Conservation (phyloP, 2,329 filamentous ascomycete species). For the Fusarium nematophilum region DNA sequence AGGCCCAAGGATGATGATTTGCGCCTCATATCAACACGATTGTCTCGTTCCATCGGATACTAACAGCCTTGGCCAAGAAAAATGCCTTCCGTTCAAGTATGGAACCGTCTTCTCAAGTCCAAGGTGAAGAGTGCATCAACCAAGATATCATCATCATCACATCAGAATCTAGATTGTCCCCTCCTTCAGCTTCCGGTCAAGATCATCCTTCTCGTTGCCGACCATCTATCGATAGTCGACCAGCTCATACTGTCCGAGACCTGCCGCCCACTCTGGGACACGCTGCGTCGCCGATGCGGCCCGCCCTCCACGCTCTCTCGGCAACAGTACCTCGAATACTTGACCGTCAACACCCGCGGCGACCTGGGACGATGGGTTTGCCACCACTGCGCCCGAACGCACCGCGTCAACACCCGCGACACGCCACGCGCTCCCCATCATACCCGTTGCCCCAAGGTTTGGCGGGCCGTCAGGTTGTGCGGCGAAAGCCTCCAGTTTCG, state of each 20-base stretch:
- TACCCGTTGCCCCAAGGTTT: too few species aligned
- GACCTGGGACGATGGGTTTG: background rate
- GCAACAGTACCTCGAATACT: background rate
- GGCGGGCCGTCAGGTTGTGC: background rate
- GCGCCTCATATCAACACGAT: too few species aligned
- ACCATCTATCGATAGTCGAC: background rate
- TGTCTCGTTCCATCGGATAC: too few species aligned
- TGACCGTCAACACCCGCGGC: background rate
- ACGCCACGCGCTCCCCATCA: background rate
- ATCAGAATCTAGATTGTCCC: too few species aligned
- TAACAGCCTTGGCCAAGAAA: too few species aligned
- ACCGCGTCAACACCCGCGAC: background rate
- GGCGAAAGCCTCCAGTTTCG: background rate
- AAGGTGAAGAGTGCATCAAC: too few species aligned
- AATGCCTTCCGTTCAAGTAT: too few species aligned
- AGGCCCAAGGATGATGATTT: too few species aligned
- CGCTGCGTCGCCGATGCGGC: background rate
- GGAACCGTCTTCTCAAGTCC: too few species aligned
- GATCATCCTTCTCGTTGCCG: background rate
- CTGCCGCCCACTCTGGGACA: background rate
- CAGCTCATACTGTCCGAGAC: background rate
- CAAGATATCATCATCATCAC: too few species aligned
- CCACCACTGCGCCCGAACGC: background rate
- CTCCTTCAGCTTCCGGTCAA: background rate
- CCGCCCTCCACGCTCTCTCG: background rate